A percentile compares a stretch with the other conserved stretches of the same genome.
Conservation (phyloP, 163 green algal species). For the Scenedesmus sp. region DNA sequence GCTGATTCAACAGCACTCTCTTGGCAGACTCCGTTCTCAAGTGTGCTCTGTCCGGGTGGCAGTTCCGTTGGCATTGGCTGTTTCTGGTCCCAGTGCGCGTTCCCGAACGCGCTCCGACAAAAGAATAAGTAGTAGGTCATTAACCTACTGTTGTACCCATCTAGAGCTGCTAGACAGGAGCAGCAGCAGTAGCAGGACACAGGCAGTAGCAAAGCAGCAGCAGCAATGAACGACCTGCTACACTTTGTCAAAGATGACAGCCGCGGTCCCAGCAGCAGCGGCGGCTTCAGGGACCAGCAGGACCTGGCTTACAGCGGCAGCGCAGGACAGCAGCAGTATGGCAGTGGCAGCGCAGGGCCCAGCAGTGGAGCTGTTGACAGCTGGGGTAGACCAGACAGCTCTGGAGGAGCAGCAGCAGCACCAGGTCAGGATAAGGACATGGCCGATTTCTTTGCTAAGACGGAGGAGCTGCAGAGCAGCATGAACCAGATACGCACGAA, state of each 20-base stretch:
- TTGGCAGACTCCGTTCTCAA: not conserved
- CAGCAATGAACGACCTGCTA: constrained; percentile 47
- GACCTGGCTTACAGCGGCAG: not conserved
- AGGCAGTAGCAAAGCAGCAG: constrained; percentile 22
- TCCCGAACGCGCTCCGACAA: not conserved
- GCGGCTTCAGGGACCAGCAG: not conserved
- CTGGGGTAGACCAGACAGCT: not conserved
- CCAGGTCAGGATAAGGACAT: constrained; percentile 72
- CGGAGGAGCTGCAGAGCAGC: constrained; percentile 64
- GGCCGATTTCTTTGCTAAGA: constrained; percentile 83
- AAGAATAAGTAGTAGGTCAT: no score
- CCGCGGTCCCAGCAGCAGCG: not conserved
- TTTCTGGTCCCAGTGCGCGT: not conserved
- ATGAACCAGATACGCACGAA: constrained; percentile 74
- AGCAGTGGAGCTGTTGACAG: not conserved
- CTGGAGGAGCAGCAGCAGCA: not conserved
- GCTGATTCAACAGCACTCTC: not conserved
- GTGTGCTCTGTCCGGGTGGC: not conserved
- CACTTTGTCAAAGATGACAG: constrained; percentile 28
- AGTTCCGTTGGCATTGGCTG: not conserved
- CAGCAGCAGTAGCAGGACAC: not conserved
- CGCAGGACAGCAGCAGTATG: constrained; percentile 6
- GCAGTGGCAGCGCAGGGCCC: not conserved
- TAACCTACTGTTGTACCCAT: not conserved
- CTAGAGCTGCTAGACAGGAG: not conserved